phyloP scores from a whole-genome alignment of 2,329 filamentous ascomycete genomes.

The Macrophomina tecta region DNA sequence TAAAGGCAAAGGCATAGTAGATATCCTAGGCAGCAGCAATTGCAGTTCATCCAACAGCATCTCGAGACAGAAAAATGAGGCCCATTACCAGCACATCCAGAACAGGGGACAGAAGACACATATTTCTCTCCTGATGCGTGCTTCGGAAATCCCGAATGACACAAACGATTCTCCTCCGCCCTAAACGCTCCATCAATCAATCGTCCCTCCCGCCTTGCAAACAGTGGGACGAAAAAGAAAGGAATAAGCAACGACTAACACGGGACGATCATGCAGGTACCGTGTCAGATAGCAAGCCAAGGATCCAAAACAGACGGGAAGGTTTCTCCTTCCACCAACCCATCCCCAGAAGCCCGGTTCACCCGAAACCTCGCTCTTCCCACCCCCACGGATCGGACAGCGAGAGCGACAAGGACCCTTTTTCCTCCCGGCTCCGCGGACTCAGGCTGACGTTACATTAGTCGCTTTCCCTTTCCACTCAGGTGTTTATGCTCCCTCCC shows the following conservation, averaged over 20 bases:
- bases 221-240: not conserved
- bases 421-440: not conserved
- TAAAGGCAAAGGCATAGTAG: not conserved
- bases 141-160: not conserved
- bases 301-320: not conserved
- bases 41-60: not conserved
- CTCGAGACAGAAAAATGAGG: too few species aligned
- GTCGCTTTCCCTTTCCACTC: not conserved
- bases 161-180: not conserved
- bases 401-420: too few species aligned
- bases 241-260: not conserved
- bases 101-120: not conserved
- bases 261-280: slow-evolving; percentile 10
- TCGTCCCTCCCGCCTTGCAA: too few species aligned
- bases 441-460: not conserved
- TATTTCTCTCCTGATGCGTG: not conserved
- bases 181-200: not conserved
- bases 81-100: too few species aligned
- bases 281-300: not conserved
- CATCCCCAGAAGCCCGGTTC: not conserved
- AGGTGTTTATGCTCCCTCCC: not conserved
- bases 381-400: not conserved
- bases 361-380: slow-evolving; percentile 3
- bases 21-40: slow-evolving; percentile 2
- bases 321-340: too few species aligned